Evolutionary conservation across 2,329 filamentous ascomycete species (phyloP).

Genomic region (Aureobasidium sp.): DNA sequence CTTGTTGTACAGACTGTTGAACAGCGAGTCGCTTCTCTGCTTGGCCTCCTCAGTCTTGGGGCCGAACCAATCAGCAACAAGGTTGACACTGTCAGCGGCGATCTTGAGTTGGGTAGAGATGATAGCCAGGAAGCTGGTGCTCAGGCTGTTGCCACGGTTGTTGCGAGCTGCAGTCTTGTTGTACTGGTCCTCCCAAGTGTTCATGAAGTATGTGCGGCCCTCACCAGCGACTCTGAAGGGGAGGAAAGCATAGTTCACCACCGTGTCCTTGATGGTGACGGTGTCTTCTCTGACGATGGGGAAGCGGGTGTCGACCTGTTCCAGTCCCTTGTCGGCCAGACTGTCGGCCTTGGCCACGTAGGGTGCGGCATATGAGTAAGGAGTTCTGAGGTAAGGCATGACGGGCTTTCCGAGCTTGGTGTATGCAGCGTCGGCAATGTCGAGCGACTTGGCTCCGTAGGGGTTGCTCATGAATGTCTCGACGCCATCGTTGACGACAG

Average conservation of each 20-base stretch:
- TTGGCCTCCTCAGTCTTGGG: conserved; percentile 29
- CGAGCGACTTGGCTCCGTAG: conserved; percentile 73
- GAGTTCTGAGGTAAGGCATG: conserved; percentile 67
- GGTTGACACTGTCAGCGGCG: conserved; percentile 26
- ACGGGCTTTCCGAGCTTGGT: conserved; percentile 68
- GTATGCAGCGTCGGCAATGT: conserved; percentile 67
- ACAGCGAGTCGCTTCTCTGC: conserved; percentile 26
- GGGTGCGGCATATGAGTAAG: conserved; percentile 73
- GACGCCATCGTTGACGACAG: conserved; percentile 71
- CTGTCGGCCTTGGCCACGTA: conserved; percentile 77
- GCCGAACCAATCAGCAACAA: conserved; percentile 25
- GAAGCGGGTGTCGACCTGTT: conserved; percentile 45
- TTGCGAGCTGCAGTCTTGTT: conserved; percentile 28
- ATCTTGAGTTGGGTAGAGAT: conserved; percentile 29
- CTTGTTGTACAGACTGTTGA: conserved; percentile 23
- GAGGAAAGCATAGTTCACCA: conserved; percentile 57
- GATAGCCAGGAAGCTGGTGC: conserved; percentile 25
- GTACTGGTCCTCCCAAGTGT: conserved; percentile 31
- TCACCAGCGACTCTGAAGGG: conserved; percentile 21
- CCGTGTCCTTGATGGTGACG: conserved; percentile 46
- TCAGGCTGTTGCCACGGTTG: conserved; percentile 22
- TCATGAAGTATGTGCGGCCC: conserved; percentile 23
- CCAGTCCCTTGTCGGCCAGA: conserved; percentile 46
- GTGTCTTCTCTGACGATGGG: conserved; percentile 49
- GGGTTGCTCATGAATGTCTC: conserved; percentile 72